A percentile compares a stretch with the other conserved stretches of the same genome.
These are phyloP conservation scores for Aciculosporium take DNA, from an alignment of 2,329 filamentous ascomycete genomes.

Conservation along the genomic window DNA sequence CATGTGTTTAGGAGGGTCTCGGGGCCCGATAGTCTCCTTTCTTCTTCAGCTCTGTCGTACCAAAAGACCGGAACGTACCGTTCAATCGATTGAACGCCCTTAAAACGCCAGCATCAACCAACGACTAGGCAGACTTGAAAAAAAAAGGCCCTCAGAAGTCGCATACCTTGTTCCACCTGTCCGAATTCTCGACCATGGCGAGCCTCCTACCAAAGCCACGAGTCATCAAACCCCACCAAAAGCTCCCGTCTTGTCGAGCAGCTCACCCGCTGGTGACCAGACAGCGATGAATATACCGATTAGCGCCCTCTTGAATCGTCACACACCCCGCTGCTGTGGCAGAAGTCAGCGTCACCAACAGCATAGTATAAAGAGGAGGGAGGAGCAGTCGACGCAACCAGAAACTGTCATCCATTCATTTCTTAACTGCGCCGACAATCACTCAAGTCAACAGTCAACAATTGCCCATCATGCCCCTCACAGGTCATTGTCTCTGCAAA, in stretches of 20 bases:
- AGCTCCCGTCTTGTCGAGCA: slow-evolving; percentile 1
- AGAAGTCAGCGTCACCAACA: not conserved
- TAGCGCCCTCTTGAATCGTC: slow-evolving; percentile 2
- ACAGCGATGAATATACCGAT: not conserved
- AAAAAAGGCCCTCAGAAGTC: too few species aligned
- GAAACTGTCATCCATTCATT: not conserved
- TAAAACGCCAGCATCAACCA: too few species aligned
- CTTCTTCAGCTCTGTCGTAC: not conserved
- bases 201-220: slow-evolving; percentile 2
- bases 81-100: not conserved
- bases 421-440: not conserved
- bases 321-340: slow-evolving; percentile 13
- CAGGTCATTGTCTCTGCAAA: slow-evolving; percentile 58
- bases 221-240: slow-evolving; percentile 17
- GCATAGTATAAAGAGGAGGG: slow-evolving; percentile 1
- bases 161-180: not conserved
- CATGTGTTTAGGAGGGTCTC: too few species aligned
- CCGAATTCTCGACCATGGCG: too few species aligned
- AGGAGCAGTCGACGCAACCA: slow-evolving; percentile 4
- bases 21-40: too few species aligned
- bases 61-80: not conserved
- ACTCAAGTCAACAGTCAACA: not conserved
- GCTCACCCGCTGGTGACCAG: not conserved
- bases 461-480: slow-evolving; percentile 42
- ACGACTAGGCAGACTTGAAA: too few species aligned